A percentile compares a stretch with the other conserved stretches of the same genome.
phyloP scores from a whole-genome alignment of 169 alveolate genomes.

The Eimeria brunetti region DNA sequence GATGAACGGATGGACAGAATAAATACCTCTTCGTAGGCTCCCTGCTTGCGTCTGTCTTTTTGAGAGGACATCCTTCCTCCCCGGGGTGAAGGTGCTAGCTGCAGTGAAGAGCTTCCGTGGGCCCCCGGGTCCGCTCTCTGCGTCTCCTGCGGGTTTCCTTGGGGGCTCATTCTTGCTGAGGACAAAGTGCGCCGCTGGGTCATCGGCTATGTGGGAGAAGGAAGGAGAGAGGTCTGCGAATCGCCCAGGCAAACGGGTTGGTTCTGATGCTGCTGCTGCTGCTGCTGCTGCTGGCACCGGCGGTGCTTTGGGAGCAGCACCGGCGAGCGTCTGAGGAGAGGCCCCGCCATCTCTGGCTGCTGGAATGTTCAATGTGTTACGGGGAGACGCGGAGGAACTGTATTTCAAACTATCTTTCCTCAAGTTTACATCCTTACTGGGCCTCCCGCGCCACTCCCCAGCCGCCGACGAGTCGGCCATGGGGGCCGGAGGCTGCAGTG shows the following conservation, averaged over 20 bases:
- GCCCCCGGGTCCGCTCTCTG: neutral
- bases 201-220: constrained; percentile 15
- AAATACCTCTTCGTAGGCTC: neutral
- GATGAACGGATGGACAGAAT: neutral
- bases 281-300: neutral
- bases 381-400: neutral
- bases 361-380: neutral
- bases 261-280: neutral
- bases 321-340: neutral
- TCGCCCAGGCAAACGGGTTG: constrained; percentile 10
- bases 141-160: neutral
- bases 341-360: neutral
- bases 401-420: neutral
- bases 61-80: neutral
- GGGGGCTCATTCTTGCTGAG: constrained; percentile 11
- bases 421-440: neutral
- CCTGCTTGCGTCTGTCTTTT: neutral
- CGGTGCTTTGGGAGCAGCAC: neutral
- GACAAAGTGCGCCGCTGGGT: neutral
- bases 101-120: neutral
- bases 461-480: constrained; percentile 38
- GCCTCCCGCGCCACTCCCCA: neutral
- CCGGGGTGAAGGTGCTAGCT: neutral
- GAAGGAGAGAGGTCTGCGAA: constrained; percentile 2
- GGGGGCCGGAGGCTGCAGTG: neutral